Base-by-base conservation (phyloP, 2,329 filamentous ascomycete species). In the Fonsecaea pedrosoi region DNA sequence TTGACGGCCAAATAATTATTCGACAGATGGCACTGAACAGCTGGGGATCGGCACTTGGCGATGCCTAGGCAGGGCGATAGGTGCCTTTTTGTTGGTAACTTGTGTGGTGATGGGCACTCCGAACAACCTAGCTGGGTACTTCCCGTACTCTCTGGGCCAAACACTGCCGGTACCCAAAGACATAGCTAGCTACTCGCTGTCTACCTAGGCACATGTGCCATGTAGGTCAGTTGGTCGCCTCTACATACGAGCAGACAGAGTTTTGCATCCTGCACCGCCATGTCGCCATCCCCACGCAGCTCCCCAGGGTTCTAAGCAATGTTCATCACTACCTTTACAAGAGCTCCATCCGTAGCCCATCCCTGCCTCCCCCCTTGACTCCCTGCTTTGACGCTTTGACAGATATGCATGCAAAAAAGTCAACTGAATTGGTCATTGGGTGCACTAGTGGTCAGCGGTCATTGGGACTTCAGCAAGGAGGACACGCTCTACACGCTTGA, bases 391-490 rank as follows among this genome's bases (percentile, higher is more conserved):
- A 21, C 42, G 45, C 38, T 25, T 25, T 50, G 4, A 45, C n/a
- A 21, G n/a, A 34, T 37, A 48, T 30, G 37, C 40, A 48, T 18
- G 38, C 54, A 34, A 8, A 50, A 35, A 38, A 60, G 59, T 61
- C 59, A 61, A 61, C 10, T 54, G 59, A 54, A 54, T 54, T 15
- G 57, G 25, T 60, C 57, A 60, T 34, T 50, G 57, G 42, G 18
- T 32, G 13, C 12, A 53, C 59, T 35, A 61, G 42, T 61, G 40
- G 40, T 42, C 40, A 48, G 59, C 40, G 42, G 42, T 25, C 59
- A 61, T 38, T 21, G 50, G 38, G 59, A 53, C 42, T 21, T 21
- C 59, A 61, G 59, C 59, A 61, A 61, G 59, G 59, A 61, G 59
- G 57, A 60, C 57, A 60, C 57, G 12, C 38, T 30, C 57, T 25